These are phyloP conservation scores for Neurospora sp. DNA, from an alignment of 495 filamentous ascomycete species.

Conservation along the genomic window DNA sequence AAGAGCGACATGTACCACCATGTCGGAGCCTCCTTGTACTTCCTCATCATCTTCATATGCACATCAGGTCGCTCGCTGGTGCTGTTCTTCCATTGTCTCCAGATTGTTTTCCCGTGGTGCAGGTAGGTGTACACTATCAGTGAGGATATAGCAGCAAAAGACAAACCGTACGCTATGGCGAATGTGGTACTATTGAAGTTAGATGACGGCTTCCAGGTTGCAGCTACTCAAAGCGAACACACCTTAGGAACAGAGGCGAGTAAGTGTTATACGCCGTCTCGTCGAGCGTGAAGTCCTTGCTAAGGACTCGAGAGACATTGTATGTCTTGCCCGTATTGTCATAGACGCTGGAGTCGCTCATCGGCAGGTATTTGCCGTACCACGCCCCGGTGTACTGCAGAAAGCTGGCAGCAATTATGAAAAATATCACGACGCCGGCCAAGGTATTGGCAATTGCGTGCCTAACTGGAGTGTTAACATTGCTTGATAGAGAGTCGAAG, in stretches of 20 bases:
- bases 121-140: conserved; percentile 57
- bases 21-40: conserved; percentile 48
- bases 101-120: conserved; percentile 54
- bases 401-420: conserved; percentile 32
- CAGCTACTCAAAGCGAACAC: too few relatives aligned
- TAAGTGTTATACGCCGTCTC: conserved; percentile 47
- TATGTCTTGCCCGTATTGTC: conserved; percentile 52
- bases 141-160: conserved; percentile 59
- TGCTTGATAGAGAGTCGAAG: neutral
- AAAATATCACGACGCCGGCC: conserved; percentile 49
- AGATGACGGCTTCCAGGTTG: too few relatives aligned
- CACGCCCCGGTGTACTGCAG: conserved; percentile 60
- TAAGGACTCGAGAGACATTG: conserved; percentile 45
- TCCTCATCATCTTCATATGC: conserved; percentile 50
- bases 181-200: conserved; percentile 56
- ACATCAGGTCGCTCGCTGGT: conserved; percentile 48
- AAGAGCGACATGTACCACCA: conserved; percentile 49
- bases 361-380: conserved; percentile 50
- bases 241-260: conserved; percentile 55
- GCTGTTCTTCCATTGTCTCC: conserved; percentile 49
- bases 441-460: conserved; percentile 51
- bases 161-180: conserved; percentile 55
- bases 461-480: conserved; percentile 18
- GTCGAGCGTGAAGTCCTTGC: conserved; percentile 40
- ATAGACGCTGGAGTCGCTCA: conserved; percentile 49